These are phyloP conservation scores for Nitzschia inconspicua DNA, from an alignment of 108 stramenopile genomes.

Conservation along the genomic window DNA sequence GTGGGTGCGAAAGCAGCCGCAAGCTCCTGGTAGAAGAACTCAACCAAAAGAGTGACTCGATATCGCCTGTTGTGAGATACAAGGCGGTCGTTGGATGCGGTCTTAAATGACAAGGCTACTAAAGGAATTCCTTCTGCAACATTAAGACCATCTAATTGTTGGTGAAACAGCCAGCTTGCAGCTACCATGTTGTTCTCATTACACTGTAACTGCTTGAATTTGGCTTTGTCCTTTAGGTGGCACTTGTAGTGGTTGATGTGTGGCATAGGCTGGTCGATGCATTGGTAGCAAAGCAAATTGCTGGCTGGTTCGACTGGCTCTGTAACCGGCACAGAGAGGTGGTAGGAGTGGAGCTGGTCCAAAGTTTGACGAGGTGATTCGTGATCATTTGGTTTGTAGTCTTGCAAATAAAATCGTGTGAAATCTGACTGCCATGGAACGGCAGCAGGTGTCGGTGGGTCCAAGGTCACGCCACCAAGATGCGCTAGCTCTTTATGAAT, in stretches of 20 bases:
- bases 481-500: not conserved
- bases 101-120: not conserved
- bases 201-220: not conserved
- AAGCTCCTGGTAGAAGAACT: not conserved
- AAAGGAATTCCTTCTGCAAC: not conserved
- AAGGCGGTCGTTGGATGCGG: not conserved
- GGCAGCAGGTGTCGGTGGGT: not conserved
- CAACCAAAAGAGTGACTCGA: not conserved
- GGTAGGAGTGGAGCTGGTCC: too few species aligned
- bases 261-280: too few species aligned
- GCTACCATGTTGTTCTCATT: not conserved
- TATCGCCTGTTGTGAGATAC: not conserved
- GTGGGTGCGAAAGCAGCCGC: not conserved
- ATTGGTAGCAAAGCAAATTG: not conserved
- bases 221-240: not conserved
- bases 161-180: not conserved
- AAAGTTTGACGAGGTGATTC: too few species aligned
- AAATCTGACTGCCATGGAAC: not conserved
- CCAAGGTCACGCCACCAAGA: not conserved
- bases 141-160: not conserved
- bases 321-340: too few species aligned
- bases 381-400: not conserved
- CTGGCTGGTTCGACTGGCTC: too few species aligned
- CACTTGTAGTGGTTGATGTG: not conserved
- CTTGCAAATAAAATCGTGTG: not conserved